phyloP scores from a whole-genome alignment of 371 early-diverging fungal genomes.

The Apophysomyces sp. region DNA sequence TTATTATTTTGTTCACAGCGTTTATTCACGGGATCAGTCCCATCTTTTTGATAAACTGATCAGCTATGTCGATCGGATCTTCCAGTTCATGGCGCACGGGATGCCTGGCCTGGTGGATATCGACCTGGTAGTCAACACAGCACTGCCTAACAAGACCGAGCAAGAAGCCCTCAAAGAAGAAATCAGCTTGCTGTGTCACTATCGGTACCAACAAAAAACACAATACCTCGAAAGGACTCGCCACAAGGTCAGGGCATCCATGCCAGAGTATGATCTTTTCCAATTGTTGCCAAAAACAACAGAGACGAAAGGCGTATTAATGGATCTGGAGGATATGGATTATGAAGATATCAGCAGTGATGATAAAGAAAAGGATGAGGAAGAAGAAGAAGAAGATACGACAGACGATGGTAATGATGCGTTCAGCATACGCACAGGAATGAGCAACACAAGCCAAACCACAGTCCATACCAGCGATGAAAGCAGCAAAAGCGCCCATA shows the following conservation, averaged over 20 bases:
- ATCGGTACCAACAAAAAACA: constrained; percentile 32
- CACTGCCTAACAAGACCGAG: background rate
- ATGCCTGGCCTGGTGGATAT: constrained; percentile 19
- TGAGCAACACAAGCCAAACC: background rate
- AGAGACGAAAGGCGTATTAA: background rate
- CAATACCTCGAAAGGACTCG: constrained; percentile 23
- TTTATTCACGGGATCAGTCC: constrained; percentile 46
- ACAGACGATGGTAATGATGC: background rate
- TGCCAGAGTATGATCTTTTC: background rate
- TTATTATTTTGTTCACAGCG: constrained; percentile 57
- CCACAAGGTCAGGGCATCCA: background rate
- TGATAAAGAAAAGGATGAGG: background rate
- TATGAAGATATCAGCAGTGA: constrained; percentile 15
- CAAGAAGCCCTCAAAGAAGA: constrained; percentile 12
- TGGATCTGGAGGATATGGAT: constrained; percentile 5
- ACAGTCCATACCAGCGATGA: background rate
- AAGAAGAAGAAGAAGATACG: background rate
- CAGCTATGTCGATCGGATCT: constrained; percentile 23
- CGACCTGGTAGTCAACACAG: constrained; percentile 7
- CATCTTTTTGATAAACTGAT: constrained; percentile 34
- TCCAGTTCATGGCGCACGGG: constrained; percentile 20
- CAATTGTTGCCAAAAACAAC: background rate
- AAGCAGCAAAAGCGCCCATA: constrained; percentile 2
- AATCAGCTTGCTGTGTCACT: constrained; percentile 31
- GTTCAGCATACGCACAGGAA: background rate